Evolutionary conservation across 495 filamentous ascomycete genomes (phyloP).

Genomic region (Aspergillus sclerotiicarbonarius): DNA sequence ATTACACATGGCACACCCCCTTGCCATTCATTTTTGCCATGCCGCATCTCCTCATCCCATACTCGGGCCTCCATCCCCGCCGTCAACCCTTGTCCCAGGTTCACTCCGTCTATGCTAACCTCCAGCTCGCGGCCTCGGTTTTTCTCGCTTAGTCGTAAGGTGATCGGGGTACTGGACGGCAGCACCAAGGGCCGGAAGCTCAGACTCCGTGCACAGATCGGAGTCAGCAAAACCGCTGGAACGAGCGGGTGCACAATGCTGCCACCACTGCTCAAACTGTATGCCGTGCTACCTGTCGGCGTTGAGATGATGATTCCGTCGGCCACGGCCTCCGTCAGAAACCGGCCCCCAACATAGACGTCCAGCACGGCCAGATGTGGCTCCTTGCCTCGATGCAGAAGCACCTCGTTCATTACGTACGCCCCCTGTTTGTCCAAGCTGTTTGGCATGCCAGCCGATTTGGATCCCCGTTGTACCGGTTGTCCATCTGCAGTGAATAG

Average conservation of each 20-base stretch:
- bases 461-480: constrained; percentile 36
- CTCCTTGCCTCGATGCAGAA: constrained; percentile 84
- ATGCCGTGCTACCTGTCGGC: constrained; percentile 92
- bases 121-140: constrained; percentile 83
- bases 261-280: constrained; percentile 88
- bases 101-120: constrained; percentile 83
- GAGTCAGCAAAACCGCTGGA: constrained; percentile 80
- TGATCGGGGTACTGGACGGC: constrained; percentile 80
- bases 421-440: constrained; percentile 40
- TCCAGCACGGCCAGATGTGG: constrained; percentile 90
- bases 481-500: constrained; percentile 64
- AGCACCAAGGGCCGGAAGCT: constrained; percentile 90
- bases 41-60: constrained; percentile 72
- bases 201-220: constrained; percentile 88
- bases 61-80: constrained; percentile 88
- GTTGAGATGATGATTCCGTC: constrained; percentile 94
- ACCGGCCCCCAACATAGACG: constrained; percentile 78
- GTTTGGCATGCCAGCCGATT: constrained; percentile 13
- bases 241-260: constrained; percentile 94
- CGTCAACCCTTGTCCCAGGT: constrained; percentile 64
- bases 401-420: constrained; percentile 93
- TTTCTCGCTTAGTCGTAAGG: constrained; percentile 74
- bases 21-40: constrained; percentile 60
- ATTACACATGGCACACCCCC: constrained; percentile 60
- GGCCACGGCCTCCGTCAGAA: constrained; percentile 87